Evolutionary conservation across 1,284 basidiomycete genomes (phyloP).

Genomic region (Rhodotorula sp.): DNA sequence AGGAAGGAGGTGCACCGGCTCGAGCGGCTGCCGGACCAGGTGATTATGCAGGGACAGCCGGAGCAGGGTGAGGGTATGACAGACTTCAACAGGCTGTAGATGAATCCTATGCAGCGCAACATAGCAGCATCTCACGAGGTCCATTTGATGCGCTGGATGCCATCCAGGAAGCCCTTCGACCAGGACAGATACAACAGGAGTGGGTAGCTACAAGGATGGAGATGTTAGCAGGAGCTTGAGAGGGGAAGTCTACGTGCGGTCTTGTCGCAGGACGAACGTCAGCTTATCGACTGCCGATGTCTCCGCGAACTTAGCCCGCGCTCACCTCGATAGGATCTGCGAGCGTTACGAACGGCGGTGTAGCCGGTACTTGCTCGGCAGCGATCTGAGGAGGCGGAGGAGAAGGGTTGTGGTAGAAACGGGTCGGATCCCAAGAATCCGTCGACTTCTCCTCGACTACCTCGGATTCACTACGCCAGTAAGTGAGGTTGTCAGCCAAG

Average conservation of each 20-base stretch:
- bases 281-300: too few relatives aligned
- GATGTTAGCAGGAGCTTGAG: too few relatives aligned
- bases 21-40: conserved; percentile 68
- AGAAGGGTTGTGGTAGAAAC: neutral
- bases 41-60: conserved; percentile 56
- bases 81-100: conserved; percentile 35
- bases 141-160: too few relatives aligned
- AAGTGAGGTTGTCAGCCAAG: neutral
- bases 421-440: neutral
- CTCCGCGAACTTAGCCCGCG: too few relatives aligned
- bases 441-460: neutral
- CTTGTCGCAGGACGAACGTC: too few relatives aligned
- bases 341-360: neutral
- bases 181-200: too few relatives aligned
- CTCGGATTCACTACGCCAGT: neutral
- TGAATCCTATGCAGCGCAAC: neutral
- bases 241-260: too few relatives aligned
- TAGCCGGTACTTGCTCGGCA: neutral
- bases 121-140: neutral
- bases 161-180: too few relatives aligned
- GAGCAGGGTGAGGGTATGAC: conserved; percentile 33
- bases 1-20: conserved; percentile 73
- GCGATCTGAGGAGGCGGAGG: neutral
- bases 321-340: too few relatives aligned
- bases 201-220: too few relatives aligned